These are phyloP conservation scores for Penicillium crystallinum DNA, from an alignment of 495 filamentous ascomycete species.

Conservation along the genomic window DNA sequence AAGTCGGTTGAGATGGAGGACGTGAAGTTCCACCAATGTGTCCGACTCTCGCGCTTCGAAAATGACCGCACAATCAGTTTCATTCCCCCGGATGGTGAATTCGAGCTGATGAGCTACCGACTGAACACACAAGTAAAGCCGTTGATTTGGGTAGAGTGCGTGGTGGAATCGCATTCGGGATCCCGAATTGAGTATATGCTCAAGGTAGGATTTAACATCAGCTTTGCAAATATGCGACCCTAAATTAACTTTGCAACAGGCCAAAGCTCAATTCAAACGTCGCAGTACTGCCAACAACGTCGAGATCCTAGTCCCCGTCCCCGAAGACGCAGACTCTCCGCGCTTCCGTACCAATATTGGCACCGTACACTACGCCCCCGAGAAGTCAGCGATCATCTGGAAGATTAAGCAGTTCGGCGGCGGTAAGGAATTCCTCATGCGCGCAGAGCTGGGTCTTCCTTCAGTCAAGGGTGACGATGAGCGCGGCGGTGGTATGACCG, in stretches of 20 bases:
- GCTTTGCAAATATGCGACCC: neutral
- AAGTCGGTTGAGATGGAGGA: slow-evolving; percentile 99
- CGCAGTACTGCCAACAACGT: slow-evolving; percentile 98
- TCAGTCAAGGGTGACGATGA: slow-evolving; percentile 96
- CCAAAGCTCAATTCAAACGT: slow-evolving; percentile 96
- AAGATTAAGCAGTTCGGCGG: slow-evolving; percentile 99
- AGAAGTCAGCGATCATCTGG: slow-evolving; percentile 97
- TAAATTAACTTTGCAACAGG: slow-evolving; percentile 39
- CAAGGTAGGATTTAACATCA: slow-evolving; percentile 52
- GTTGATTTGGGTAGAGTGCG: slow-evolving; percentile 97
- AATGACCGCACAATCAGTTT: slow-evolving; percentile 99
- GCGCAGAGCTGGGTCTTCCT: slow-evolving; percentile 91
- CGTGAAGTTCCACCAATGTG: slow-evolving; percentile 99
- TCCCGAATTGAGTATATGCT: slow-evolving; percentile 97
- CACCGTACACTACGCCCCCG: slow-evolving; percentile 95
- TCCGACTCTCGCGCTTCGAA: slow-evolving; percentile 91
- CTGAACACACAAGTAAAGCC: slow-evolving; percentile 98
- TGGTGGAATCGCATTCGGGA: slow-evolving; percentile 91
- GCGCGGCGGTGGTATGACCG: slow-evolving; percentile 92
- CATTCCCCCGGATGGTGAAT: slow-evolving; percentile 97
- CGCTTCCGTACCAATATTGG: slow-evolving; percentile 98
- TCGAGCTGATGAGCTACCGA: slow-evolving; percentile 99
- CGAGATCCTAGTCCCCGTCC: slow-evolving; percentile 94
- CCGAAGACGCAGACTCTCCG: slow-evolving; percentile 94
- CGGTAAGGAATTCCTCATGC: slow-evolving; percentile 98